Evolutionary conservation across 306 rosid species (phyloP), one percentile per base, ranked within the genome.

Genomic region (Trifolium fragiferum): DNA sequence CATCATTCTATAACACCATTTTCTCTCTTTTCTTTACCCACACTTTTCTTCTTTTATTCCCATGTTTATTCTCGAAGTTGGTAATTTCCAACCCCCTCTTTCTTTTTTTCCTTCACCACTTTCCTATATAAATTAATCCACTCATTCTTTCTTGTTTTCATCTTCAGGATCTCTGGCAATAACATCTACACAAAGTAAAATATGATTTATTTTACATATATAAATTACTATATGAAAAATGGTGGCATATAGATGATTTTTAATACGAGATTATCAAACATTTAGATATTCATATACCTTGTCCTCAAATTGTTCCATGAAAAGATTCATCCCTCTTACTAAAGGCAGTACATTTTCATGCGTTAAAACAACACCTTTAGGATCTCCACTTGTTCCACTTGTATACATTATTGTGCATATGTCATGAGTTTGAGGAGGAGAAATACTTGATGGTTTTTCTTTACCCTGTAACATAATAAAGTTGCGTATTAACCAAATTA

Each of bases 351-450:
- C 15, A 8, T 75, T 88, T 73, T 89, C 96, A 33, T 93, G 94
- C 2, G 96, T 83, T 68, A 93, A 57, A 68, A 88, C 84, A 11
- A 93, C 98, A 16, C 98, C 98, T 83, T 93, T 93, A 3, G 98
- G 98, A 30, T 87, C 83, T 70, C 98, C 98, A 74, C 96, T 93
- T 35, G 98, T 93, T 60, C 98, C 98, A 69, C 98, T 93, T 11
- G 98, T 93, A 68, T 93, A 93, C 98, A 93, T 93, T 72, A 93
- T 88, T 61, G 97, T 83, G 78, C 94, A 74, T 2, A 86, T 80
- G 67, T 71, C 66, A 43, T 61, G 59, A 66, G 80, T 49, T 27
- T 18, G 80, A 3, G 98, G 98, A 14, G 97, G 94, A 60, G 16
- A n/a, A 51, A 85, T 55, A 51, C 82, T 85, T 10, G 77, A 61